Base-by-base conservation (phyloP, 192 early-diverging fungal species). In the Coemansia furcata region DNA sequence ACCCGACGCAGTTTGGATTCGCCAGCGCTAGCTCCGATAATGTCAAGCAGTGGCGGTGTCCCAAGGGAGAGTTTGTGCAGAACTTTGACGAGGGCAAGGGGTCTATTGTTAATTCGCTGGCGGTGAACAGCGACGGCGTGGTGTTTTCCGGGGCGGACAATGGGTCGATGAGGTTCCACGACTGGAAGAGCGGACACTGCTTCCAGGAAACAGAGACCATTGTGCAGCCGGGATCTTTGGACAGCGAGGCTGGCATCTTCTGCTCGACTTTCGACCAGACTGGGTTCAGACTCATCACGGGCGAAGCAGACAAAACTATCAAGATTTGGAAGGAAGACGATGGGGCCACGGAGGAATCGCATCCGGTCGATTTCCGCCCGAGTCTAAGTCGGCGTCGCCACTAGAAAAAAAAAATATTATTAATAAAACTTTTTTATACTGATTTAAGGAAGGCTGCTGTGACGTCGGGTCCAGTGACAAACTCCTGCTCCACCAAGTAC, bases 291-390 rank as follows among this genome's bases (percentile, higher is more conserved):
- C 83, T 99, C 52, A 94, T 99, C 66, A 99, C 98, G 2, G 94
- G 98, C 68, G 98, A 98, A 77, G 96, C 96, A 0, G 98, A 99
- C 77, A 99, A 99, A 83, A 95, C 95, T 1, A 95, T 99, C 78
- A 99, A 99, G 85, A 94, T 99, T 57, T 98, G 73, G 66, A 75
- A 75, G 55, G 61, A 63, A 36, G 60, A 67, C 62, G 61, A 68
- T 15, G 47, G 52, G 29, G 73, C 77, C 3, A 80, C 82, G n/a
- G 77, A 84, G n/a, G 82, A 84, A 38, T 65, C 77, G 19, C 74
- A 84, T 17, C 82, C 82, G 2, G 44, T 84, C 6, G 72, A 84
- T 42, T 84, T 78, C 40, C 63, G 66, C 39, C 82, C 82, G 3
- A 69, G 55, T 4, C 68, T 84, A 2, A 54, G 54, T 23, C 82